Base-by-base conservation (phyloP, 805 yeast genomes). In the Wickerhamomyces silvicola region DNA sequence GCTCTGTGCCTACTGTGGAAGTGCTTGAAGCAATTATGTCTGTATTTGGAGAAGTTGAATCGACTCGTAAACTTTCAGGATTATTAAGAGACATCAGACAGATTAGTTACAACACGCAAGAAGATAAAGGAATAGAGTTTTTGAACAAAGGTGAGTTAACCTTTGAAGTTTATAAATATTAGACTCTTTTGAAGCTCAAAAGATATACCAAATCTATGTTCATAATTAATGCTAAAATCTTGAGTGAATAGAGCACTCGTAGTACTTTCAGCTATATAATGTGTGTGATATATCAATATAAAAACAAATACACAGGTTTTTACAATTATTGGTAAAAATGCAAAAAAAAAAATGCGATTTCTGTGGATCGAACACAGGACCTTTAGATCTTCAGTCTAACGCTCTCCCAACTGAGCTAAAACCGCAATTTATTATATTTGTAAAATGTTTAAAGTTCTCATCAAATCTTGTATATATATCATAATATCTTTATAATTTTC, bases 351-450 rank as follows among this genome's bases (percentile, higher is more conserved):
- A 33, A 46, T 70, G 75, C 75, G 72, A 65, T 57, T 64, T 68
- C 71, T 75, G 82, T 72, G 83, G 81, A 74, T 76, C 77, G 82
- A 78, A 78, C 82, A 72, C 81, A 74, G 78, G 81, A 76, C 84
- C 83, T 77, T 68, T 78, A 75, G 83, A 77, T 77, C 55, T 51
- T 51, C 54, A 52, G 55, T 51, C 54, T 46, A 46, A 45, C 54
- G 55, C 54, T 52, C 54, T 52, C 54, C 54, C 57, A 47, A 39
- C 52, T 52, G 54, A 52, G 54, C 57, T 51, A 52, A 46, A 41
- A 40, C 50, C 50, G 55, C 55, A n/a, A n/a, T n/a, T n/a, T n/a
- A n/a, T n/a, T n/a, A n/a, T n/a, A n/a, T n/a, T n/a, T n/a, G n/a
- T n/a, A n/a, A n/a, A n/a, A n/a, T n/a, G n/a, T n/a, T n/a, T n/a